A percentile compares a stretch with the other conserved stretches of the same genome.
These are phyloP conservation scores for Mucor mucedo DNA, from an alignment of 371 early-diverging fungal species.

Conservation along the genomic window DNA sequence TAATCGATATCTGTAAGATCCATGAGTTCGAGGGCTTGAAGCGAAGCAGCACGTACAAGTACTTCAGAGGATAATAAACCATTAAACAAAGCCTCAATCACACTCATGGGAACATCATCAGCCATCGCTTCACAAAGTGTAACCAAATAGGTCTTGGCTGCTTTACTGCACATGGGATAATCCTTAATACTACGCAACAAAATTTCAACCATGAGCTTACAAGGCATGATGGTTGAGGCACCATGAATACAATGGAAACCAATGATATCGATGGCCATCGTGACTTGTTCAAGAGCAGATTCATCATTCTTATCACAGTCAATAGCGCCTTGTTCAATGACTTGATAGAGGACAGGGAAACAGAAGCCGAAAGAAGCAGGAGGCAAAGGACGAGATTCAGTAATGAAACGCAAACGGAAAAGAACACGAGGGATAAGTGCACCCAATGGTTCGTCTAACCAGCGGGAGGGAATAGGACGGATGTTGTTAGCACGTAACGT, in stretches of 20 bases:
- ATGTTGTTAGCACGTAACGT: slow-evolving; percentile 74
- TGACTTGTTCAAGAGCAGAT: slow-evolving; percentile 74
- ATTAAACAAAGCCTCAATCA: slow-evolving; percentile 70
- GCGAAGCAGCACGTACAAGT: slow-evolving; percentile 79
- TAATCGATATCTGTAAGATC: slow-evolving; percentile 74
- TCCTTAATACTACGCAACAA: slow-evolving; percentile 73
- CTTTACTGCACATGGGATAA: slow-evolving; percentile 68
- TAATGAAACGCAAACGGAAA: slow-evolving; percentile 75
- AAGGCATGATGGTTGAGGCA: slow-evolving; percentile 64
- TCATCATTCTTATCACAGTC: slow-evolving; percentile 53
- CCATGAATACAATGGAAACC: slow-evolving; percentile 67
- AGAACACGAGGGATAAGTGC: slow-evolving; percentile 73
- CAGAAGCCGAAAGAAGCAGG: slow-evolving; percentile 82
- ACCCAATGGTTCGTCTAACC: slow-evolving; percentile 70
- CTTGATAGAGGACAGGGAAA: slow-evolving; percentile 79
- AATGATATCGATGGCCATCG: slow-evolving; percentile 78
- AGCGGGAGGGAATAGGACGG: slow-evolving; percentile 66
- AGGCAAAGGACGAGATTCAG: slow-evolving; percentile 66
- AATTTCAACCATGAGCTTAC: slow-evolving; percentile 74
- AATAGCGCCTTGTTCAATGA: slow-evolving; percentile 74
- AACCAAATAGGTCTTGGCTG: slow-evolving; percentile 64
- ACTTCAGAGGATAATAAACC: slow-evolving; percentile 78
- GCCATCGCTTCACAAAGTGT: slow-evolving; percentile 76
- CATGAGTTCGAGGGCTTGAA: slow-evolving; percentile 72
- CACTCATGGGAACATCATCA: slow-evolving; percentile 52